These are phyloP conservation scores for Zalaria sp. DNA, from an alignment of 2,329 filamentous ascomycete genomes.

Conservation along the genomic window DNA sequence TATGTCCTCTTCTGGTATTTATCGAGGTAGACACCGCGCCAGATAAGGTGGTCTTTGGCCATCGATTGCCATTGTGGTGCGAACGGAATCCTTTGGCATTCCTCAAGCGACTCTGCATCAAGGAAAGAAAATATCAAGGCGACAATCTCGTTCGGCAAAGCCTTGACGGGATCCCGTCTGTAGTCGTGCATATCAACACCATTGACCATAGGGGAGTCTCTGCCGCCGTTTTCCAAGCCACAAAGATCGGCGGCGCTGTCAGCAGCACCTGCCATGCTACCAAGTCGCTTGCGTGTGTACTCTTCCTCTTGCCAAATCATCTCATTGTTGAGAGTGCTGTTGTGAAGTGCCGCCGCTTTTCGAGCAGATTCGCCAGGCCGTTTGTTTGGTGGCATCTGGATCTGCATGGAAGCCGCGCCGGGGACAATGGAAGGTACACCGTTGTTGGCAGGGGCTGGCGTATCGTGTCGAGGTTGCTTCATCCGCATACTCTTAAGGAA, in stretches of 20 bases:
- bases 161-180: slow-evolving; percentile 30
- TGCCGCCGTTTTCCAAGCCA: slow-evolving; percentile 8
- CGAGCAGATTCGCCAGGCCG: slow-evolving; percentile 5
- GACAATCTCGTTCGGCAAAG: slow-evolving; percentile 45
- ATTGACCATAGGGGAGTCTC: no score
- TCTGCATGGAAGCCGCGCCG: no score
- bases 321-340: not conserved
- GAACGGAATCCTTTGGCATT: slow-evolving; percentile 34
- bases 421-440: slow-evolving; percentile 3
- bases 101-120: slow-evolving; percentile 41
- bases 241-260: slow-evolving; percentile 21
- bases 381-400: not conserved
- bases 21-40: slow-evolving; percentile 46
- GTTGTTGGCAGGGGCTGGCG: slow-evolving; percentile 6
- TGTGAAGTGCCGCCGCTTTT: slow-evolving; percentile 5
- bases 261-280: slow-evolving; percentile 13
- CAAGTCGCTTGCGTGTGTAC: slow-evolving; percentile 4
- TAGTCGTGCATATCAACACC: no score
- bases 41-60: slow-evolving; percentile 44
- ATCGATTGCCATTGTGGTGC: slow-evolving; percentile 42
- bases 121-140: slow-evolving; percentile 46
- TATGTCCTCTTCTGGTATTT: slow-evolving; percentile 35
- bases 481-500: not conserved
- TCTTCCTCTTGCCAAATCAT: not conserved
- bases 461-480: slow-evolving; percentile 8